phyloP scores from a whole-genome alignment of 805 yeast species.

The Saturnispora diversa region DNA sequence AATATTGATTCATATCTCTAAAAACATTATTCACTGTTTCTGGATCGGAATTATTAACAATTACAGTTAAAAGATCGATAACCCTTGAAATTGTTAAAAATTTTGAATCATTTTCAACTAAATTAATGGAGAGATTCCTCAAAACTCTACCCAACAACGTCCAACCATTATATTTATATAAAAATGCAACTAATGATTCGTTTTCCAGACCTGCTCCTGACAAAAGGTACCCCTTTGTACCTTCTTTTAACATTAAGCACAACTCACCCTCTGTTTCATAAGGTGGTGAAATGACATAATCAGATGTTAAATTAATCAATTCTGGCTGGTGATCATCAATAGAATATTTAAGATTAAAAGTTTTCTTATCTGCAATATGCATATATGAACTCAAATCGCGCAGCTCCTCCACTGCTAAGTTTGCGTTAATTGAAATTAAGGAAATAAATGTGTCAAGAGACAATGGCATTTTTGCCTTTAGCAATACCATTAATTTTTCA shows the following conservation, averaged over 20 bases:
- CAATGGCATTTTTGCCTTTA: slow-evolving; percentile 70
- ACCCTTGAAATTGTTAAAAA: slow-evolving; percentile 39
- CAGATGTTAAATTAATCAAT: slow-evolving; percentile 35
- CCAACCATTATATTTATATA: slow-evolving; percentile 80
- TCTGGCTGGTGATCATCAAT: slow-evolving; percentile 49
- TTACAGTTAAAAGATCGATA: slow-evolving; percentile 41
- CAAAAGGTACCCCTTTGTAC: slow-evolving; percentile 55
- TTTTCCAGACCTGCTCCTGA: slow-evolving; percentile 7
- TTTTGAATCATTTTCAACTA: slow-evolving; percentile 31
- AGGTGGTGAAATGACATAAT: slow-evolving; percentile 42
- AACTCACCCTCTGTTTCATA: slow-evolving; percentile 39
- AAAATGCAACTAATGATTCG: slow-evolving; percentile 47
- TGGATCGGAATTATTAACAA: slow-evolving; percentile 35
- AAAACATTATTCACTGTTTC: slow-evolving; percentile 23
- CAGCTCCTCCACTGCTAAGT: slow-evolving; percentile 59
- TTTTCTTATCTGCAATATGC: slow-evolving; percentile 34
- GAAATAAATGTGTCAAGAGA: slow-evolving; percentile 53
- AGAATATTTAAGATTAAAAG: slow-evolving; percentile 34
- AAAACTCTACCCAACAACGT: slow-evolving; percentile 70
- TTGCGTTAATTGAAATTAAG: slow-evolving; percentile 53
- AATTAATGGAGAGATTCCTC: slow-evolving; percentile 46
- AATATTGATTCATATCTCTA: slow-evolving; percentile 30
- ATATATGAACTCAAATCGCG: slow-evolving; percentile 54
- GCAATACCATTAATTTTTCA: slow-evolving; percentile 38
- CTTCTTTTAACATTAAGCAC: slow-evolving; percentile 38